Evolutionary conservation across 1,139 yeast genomes (phyloP), one percentile per base, ranked within the genome.

Genomic region (Yarrowia galli): DNA sequence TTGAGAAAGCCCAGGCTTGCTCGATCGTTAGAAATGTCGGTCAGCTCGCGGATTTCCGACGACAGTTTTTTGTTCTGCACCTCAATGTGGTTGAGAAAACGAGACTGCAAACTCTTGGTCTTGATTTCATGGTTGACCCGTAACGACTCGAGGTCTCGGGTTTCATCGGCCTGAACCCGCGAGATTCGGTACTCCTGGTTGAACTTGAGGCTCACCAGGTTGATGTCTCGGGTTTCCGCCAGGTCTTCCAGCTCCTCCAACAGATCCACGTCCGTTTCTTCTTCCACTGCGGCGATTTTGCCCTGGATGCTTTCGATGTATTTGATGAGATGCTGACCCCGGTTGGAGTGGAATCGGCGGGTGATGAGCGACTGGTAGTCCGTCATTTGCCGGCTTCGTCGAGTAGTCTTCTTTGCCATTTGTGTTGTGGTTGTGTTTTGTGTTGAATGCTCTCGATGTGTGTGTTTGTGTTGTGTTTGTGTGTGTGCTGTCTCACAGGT

Each of bases 291-390:
- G 23, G 66, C 66, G 25, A 61, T 61, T 25, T 48, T 61, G 56
- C 56, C 35, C 56, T 61, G 66, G 46, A 61, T 46, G 66, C 40
- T 46, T 36, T 61, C 66, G 18, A 61, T 61, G 54, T 48, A 46
- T 16, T 48, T 46, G 36, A 61, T 48, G 46, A 61, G 66, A 46
- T 61, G 66, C 56, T 61, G 56, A 25, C 66, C 56, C 3, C 66
- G 49, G 38, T 46, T 61, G 12, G 66, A 46, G 56, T 61, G 66
- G 56, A 61, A 61, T 15, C 56, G 43, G 9, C 56, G 54, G 12
- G 54, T 46, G 46, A 46, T 46, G 25, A 48, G 56, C 18, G 56
- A 35, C 45, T 46, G 56, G 46, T 61, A 61, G 35, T 61, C 66
- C 16, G 66, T 61, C 56, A 61, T 61, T 48, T 48, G 66, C 2